These are phyloP conservation scores for Hymenoscyphus infarciens DNA, from an alignment of 2,329 filamentous ascomycete species.

Conservation along the genomic window DNA sequence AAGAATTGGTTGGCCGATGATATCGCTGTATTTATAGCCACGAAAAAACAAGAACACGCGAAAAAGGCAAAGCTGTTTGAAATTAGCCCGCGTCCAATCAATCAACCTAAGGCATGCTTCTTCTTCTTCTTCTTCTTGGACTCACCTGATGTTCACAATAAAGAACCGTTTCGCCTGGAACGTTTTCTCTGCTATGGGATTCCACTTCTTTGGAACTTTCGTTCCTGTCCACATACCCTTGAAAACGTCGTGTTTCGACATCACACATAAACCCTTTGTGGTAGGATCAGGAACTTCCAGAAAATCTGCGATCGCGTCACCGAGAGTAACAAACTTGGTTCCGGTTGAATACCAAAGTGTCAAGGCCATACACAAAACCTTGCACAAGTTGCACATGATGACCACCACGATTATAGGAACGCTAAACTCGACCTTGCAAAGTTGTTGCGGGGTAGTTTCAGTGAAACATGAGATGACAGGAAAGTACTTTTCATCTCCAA, in stretches of 20 bases:
- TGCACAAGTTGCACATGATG: background rate
- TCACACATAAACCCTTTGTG: background rate
- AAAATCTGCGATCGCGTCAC: slow-evolving; percentile 9
- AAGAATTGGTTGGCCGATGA: background rate
- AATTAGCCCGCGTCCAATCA: background rate
- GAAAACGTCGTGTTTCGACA: background rate
- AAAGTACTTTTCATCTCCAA: background rate
- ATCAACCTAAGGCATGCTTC: background rate
- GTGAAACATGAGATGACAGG: background rate
- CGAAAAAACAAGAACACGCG: background rate
- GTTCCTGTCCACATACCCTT: background rate
- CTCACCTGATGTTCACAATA: background rate
- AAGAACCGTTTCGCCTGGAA: background rate
- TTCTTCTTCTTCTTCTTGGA: background rate
- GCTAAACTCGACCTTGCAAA: background rate
- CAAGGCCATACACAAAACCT: background rate
- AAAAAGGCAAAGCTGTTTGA: background rate
- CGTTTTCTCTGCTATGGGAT: background rate
- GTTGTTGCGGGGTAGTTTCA: background rate
- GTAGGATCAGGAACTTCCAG: background rate
- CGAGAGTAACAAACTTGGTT: background rate
- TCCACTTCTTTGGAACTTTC: background rate
- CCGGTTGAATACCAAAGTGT: background rate
- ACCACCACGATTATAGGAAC: background rate
- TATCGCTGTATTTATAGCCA: background rate